Base-by-base conservation (phyloP, 257 asterid species). In the Fraxinus quadrangulata region DNA sequence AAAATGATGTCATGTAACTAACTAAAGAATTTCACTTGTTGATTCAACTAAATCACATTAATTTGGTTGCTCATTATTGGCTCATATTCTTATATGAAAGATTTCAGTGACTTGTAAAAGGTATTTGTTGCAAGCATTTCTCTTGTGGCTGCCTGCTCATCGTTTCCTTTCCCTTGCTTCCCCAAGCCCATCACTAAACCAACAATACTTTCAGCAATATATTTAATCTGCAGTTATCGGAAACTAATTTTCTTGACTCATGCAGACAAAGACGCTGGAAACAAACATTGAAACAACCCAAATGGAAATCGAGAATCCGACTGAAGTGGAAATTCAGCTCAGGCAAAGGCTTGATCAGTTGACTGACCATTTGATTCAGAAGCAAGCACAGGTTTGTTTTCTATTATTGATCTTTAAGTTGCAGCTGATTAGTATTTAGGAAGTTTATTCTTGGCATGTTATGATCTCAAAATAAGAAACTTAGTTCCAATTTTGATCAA, bases 251-350 rank as follows among this genome's bases (percentile, higher is more conserved):
- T 26, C 76, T 59, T 67, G n/a, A 36, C 51, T 81, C 19, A 72
- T 86, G 74, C 86, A 93, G 97, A 94, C 93, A 73, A 87, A 81
- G 87, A 85, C 96, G 71, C 83, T 94, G 65, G 94, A 94, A 85
- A 84, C 85, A 51, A 90, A 91, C 88, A 90, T 92, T 34, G 90
- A 87, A 26, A 86, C 90, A 23, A 87, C 96, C 63, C 85, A 83
- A 71, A 86, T 81, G 73, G 97, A 90, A 74, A 77, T 91, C 59
- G 92, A 85, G 83, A 79, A 82, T 84, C 96, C 96, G 80, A 87
- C 93, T 73, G 96, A 89, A 88, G 89, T 94, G 72, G 99, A 94
- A 82, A 84, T 88, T 72, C 97, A 94, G 90, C 99, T 94, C 81
- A 92, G 88, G 92, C 93, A 89, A 81, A 90, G 96, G 89, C 99